Conservation (phyloP, 2,329 filamentous ascomycete genomes). For the Cadophora sp. region DNA sequence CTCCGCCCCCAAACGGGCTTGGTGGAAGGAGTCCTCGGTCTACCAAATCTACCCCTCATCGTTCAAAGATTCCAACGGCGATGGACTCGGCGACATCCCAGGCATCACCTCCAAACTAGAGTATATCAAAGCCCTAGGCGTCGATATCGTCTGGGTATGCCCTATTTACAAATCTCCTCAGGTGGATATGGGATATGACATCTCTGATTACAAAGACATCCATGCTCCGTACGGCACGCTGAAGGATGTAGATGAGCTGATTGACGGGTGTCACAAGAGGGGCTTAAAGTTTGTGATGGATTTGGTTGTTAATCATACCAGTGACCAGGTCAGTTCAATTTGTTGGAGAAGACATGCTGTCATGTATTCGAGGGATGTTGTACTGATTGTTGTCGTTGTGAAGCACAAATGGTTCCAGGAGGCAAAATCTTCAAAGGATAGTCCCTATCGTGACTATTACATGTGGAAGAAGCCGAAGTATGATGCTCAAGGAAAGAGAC, state of each 20-base stretch:
- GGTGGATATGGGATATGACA: conserved; percentile 75
- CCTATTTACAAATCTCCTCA: conserved; percentile 71
- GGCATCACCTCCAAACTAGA: conserved; percentile 69
- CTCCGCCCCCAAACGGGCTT: conserved; percentile 32
- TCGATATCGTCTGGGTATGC: conserved; percentile 71
- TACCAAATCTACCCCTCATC: conserved; percentile 67
- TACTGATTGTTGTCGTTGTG: neutral
- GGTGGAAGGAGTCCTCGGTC: conserved; percentile 51
- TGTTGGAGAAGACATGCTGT: neutral
- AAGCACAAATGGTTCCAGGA: conserved; percentile 65
- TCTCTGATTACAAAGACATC: conserved; percentile 72
- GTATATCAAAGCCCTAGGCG: conserved; percentile 65
- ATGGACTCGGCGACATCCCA: conserved; percentile 66
- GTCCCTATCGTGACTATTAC: conserved; percentile 66
- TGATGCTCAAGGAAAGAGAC: conserved; percentile 45
- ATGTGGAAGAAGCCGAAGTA: conserved; percentile 59
- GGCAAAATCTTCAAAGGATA: conserved; percentile 54
- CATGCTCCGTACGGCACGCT: conserved; percentile 71
- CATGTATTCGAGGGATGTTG: neutral
- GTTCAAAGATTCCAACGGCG: conserved; percentile 62
- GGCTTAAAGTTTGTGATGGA: conserved; percentile 74
- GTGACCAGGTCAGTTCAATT: conserved; percentile 40
- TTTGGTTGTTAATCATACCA: conserved; percentile 75
- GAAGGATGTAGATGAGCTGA: conserved; percentile 68
- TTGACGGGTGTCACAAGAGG: conserved; percentile 62